A percentile compares a stretch with the other conserved stretches of the same genome.
phyloP scores from a whole-genome alignment of 2,329 filamentous ascomycete genomes.

The Xylaria sp. region DNA sequence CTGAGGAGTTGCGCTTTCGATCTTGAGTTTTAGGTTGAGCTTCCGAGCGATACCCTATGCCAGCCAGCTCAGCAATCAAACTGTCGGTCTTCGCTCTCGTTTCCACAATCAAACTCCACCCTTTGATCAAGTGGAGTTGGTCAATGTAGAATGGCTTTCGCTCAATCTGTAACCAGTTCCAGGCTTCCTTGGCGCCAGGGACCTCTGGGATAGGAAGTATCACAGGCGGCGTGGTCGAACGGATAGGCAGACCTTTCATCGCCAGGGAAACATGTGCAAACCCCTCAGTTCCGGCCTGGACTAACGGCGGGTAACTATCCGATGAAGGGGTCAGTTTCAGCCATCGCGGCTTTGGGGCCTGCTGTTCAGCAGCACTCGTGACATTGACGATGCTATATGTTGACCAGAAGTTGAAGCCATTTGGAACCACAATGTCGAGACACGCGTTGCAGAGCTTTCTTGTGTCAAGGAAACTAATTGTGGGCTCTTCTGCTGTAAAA shows the following conservation, averaged over 20 bases:
- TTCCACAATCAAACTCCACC: conserved; percentile 4
- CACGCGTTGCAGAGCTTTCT: conserved; percentile 1
- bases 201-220: conserved; percentile 1
- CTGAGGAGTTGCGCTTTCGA: not conserved
- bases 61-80: not conserved
- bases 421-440: not conserved
- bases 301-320: not conserved
- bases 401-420: conserved; percentile 1
- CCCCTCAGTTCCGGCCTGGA: conserved; percentile 1
- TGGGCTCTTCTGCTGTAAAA: not conserved
- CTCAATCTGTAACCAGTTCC: not conserved
- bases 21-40: not conserved
- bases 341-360: not conserved
- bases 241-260: not conserved
- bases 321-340: not conserved
- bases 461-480: not conserved
- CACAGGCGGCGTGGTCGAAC: not conserved
- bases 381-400: not conserved
- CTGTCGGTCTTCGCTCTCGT: conserved; percentile 1
- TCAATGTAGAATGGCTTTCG: conserved; percentile 5
- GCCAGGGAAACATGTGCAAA: not conserved
- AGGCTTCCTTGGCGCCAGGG: conserved; percentile 4
- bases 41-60: not conserved
- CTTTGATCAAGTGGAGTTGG: not conserved
- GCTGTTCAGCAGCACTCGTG: not conserved